Evolutionary conservation across 768 basidiomycete genomes (phyloP), one percentile per base, ranked within the genome.

Genomic region (Suillus bovinus): DNA sequence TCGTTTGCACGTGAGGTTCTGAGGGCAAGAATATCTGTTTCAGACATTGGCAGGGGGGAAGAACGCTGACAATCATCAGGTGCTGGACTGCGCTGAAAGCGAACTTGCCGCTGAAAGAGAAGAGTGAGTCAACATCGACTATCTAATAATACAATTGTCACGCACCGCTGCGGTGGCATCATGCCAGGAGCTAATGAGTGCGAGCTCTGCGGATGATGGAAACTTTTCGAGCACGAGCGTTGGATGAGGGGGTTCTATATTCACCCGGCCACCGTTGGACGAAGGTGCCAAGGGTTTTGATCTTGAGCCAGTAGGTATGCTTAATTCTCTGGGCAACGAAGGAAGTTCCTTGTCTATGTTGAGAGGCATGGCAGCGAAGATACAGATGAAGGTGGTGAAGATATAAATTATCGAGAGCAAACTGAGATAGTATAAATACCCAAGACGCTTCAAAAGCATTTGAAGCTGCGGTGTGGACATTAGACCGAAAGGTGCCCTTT

Each of bases 121-220:
- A 20, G 38, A 56, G 55, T 49, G 6, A 38, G 63, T n/a, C 14
- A 17, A 8, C 13, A 44, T 20, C 5, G 3, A 31, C 20, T 13
- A 61, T 70, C 50, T 66, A 13, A 17, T 27, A 44, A 10, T 29
- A 20, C 7, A 42, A n/a, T 7, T 24, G 42, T 27, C 46, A 63
- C 67, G 55, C 27, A 69, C 74, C 67, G 42, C 66, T 65, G 9
- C 44, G 24, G 65, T 66, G 0, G 72, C 69, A 9, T 54, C 72
- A 13, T 74, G 72, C 72, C 72, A 74, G 29, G 69, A 63, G 14
- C 67, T 64, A 47, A 72, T 44, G 39, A 54, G 54, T 14, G 33
- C 20, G 61, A 68, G 63, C 14, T 74, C 72, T 54, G 62, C 65
- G 10, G 27, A 31, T 2, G 72, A 67, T 24, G 70, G 49, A 16